These are phyloP conservation scores for Myochromella boudieri DNA, from an alignment of 768 basidiomycete species.

Conservation along the genomic window DNA sequence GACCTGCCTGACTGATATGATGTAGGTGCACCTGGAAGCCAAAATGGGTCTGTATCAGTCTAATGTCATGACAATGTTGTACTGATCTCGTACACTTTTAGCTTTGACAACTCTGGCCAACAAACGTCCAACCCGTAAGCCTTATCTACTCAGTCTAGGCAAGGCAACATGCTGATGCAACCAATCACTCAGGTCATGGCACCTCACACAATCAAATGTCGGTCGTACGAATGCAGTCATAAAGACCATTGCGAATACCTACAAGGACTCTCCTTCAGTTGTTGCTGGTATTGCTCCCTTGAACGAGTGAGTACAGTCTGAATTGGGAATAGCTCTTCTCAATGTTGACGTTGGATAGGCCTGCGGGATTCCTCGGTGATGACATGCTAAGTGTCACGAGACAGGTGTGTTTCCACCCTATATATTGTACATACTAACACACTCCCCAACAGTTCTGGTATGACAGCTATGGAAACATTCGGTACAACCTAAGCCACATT, in stretches of 20 bases:
- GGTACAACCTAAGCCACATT: conserved; percentile 35
- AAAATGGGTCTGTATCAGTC: conserved; percentile 60
- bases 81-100: conserved; percentile 24
- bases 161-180: conserved; percentile 8
- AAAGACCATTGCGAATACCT: conserved; percentile 59
- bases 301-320: conserved; percentile 59
- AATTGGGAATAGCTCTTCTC: neutral
- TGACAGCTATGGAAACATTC: conserved; percentile 74
- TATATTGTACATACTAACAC: conserved; percentile 15
- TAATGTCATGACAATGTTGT: neutral
- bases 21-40: conserved; percentile 74
- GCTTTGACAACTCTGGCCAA: conserved; percentile 84
- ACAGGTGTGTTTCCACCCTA: conserved; percentile 31
- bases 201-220: conserved; percentile 62
- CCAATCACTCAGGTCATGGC: conserved; percentile 52
- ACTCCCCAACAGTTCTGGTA: conserved; percentile 54
- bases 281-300: conserved; percentile 73
- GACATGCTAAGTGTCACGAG: conserved; percentile 47
- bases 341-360: conserved; percentile 40
- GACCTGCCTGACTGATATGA: neutral
- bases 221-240: conserved; percentile 67
- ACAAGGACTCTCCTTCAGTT: conserved; percentile 47
- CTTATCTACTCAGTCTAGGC: neutral
- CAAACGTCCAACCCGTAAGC: conserved; percentile 53
- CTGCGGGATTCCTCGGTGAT: conserved; percentile 65